Conservation (phyloP, 805 yeast genomes). For the Lipomyces kockii region DNA sequence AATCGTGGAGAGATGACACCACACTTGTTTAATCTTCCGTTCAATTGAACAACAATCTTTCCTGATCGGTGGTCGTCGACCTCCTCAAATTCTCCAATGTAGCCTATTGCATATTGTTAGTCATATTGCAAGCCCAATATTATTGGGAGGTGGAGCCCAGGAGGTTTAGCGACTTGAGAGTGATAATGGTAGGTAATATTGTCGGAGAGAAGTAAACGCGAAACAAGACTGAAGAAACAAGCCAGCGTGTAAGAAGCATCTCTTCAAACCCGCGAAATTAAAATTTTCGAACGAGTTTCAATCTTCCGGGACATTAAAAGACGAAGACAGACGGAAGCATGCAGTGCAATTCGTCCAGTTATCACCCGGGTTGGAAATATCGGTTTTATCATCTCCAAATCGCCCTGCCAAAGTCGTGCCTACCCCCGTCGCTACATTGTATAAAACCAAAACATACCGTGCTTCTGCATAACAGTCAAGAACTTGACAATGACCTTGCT, state of each 20-base stretch:
- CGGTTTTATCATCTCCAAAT: not conserved
- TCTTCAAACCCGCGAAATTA: slow-evolving; percentile 22
- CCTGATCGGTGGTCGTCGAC: slow-evolving; percentile 99
- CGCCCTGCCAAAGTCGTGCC: not conserved
- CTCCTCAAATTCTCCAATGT: slow-evolving; percentile 98
- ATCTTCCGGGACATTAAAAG: slow-evolving; percentile 97
- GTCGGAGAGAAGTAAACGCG: slow-evolving; percentile 48
- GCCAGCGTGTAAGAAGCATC: slow-evolving; percentile 48
- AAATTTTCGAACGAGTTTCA: slow-evolving; percentile 37
- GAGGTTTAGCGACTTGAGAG: not conserved
- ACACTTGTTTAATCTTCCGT: slow-evolving; percentile 98
- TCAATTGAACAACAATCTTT: slow-evolving; percentile 92
- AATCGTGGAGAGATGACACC: slow-evolving; percentile 99
- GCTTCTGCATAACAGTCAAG: slow-evolving; percentile 96
- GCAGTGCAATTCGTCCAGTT: slow-evolving; percentile 96
- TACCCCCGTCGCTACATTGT: not conserved
- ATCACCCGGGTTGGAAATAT: slow-evolving; percentile 72
- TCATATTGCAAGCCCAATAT: not conserved
- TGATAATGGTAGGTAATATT: slow-evolving; percentile 6
- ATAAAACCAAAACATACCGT: slow-evolving; percentile 63
- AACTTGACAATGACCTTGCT: slow-evolving; percentile 98
- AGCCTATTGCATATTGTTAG: slow-evolving; percentile 49
- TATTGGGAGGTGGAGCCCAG: not conserved
- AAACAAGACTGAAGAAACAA: slow-evolving; percentile 27
- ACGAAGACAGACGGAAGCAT: slow-evolving; percentile 82